phyloP scores from a whole-genome alignment of 352 stramenopile species.

The Halophytophthora polymorphica region DNA sequence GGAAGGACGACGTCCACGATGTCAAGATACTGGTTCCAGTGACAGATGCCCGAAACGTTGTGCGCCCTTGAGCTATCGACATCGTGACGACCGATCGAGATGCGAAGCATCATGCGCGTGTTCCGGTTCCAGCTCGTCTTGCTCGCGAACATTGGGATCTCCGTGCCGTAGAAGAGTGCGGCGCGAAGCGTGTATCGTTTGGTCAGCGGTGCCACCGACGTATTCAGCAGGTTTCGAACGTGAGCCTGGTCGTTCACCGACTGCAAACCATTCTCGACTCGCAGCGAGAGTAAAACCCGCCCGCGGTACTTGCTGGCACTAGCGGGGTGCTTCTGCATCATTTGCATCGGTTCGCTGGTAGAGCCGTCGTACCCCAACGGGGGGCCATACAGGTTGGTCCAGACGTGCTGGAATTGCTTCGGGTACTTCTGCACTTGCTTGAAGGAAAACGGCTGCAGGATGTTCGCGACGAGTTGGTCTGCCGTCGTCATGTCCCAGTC shows the following conservation, averaged over 20 bases:
- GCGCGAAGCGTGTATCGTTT: conserved; percentile 60
- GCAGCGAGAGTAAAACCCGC: conserved; percentile 61
- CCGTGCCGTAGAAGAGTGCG: conserved; percentile 72
- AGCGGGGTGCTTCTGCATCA: conserved; percentile 66
- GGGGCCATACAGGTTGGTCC: conserved; percentile 83
- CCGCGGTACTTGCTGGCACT: conserved; percentile 78
- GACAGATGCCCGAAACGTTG: conserved; percentile 70
- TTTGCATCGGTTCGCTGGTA: conserved; percentile 19
- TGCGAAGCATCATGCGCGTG: conserved; percentile 68
- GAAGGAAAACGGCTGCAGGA: conserved; percentile 67
- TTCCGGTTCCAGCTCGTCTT: conserved; percentile 70
- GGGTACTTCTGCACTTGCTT: conserved; percentile 62
- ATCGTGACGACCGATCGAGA: conserved; percentile 61
- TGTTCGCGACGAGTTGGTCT: conserved; percentile 68
- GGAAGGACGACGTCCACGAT: conserved; percentile 55
- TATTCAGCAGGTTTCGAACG: conserved; percentile 57
- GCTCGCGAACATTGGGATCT: conserved; percentile 74
- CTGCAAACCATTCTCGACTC: conserved; percentile 63
- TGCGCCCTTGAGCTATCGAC: conserved; percentile 51
- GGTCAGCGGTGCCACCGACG: conserved; percentile 29
- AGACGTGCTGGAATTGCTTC: conserved; percentile 53
- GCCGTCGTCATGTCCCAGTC: conserved; percentile 71
- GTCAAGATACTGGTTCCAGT: conserved; percentile 80
- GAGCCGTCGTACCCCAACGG: conserved; percentile 57
- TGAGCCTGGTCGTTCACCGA: conserved; percentile 67